Evolutionary conservation across 148 eudicot species (phyloP).

Genomic region (Rhododendron ferrugineum): DNA sequence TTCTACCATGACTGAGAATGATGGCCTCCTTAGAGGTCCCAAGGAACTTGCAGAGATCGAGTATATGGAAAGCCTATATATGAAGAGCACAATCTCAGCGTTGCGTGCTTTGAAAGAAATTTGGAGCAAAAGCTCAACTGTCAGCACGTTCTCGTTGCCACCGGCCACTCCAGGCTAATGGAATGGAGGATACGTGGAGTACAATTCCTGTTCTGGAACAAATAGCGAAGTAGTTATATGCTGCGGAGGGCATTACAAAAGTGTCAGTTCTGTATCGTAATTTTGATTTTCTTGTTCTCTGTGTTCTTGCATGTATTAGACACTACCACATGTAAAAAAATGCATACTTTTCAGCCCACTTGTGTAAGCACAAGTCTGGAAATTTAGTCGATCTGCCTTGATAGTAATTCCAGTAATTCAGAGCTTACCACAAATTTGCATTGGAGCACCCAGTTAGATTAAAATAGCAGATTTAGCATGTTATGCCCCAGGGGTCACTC

Average conservation of each 20-base stretch:
- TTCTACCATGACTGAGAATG: conserved; percentile 10
- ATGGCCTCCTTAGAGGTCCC: conserved; percentile 32
- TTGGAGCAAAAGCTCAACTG: conserved; percentile 78
- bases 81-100: conserved; percentile 81
- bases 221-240: conserved; percentile 43
- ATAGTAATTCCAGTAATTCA: not conserved
- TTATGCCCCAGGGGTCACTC: too few relatives aligned
- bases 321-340: conserved; percentile 34
- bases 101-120: conserved; percentile 63
- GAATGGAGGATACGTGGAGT: conserved; percentile 61
- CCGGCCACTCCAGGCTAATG: conserved; percentile 58
- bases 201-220: conserved; percentile 56
- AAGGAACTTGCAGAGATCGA: conserved; percentile 70
- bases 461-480: not conserved
- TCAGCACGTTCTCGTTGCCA: conserved; percentile 74
- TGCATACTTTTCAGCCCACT: not conserved
- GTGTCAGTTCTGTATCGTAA: not conserved
- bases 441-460: not conserved
- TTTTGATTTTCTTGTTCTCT: conserved; percentile 2
- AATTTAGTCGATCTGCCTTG: not conserved
- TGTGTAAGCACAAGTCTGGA: not conserved
- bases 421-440: not conserved
- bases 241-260: not conserved
- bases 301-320: conserved; percentile 10
- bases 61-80: conserved; percentile 65